A percentile compares a stretch with the other conserved stretches of the same genome.
phyloP scores from a whole-genome alignment of 2,329 filamentous ascomycete genomes.

The Fusarium sterilihyphosum region DNA sequence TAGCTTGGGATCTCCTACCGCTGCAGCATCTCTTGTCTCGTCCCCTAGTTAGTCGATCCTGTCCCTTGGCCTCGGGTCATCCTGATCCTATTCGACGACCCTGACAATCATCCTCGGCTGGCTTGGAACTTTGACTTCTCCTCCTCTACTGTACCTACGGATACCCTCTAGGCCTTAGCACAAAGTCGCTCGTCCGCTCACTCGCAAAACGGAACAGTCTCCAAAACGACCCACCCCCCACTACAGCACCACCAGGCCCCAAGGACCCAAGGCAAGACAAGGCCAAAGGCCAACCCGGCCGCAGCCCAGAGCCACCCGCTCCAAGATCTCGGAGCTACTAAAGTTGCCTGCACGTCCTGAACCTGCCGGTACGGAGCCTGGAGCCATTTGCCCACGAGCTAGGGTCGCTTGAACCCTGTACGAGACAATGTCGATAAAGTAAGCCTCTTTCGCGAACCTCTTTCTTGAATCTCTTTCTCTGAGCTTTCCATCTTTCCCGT shows the following conservation, averaged over 20 bases:
- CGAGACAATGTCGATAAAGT: conserved; percentile 65
- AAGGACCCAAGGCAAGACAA: conserved; percentile 35
- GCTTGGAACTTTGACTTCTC: conserved; percentile 26
- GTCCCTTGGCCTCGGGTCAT: conserved; percentile 31
- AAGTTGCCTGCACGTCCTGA: conserved; percentile 45
- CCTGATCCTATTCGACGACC: conserved; percentile 21
- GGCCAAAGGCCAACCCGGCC: conserved; percentile 38
- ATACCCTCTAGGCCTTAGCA: conserved; percentile 5
- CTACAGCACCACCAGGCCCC: conserved; percentile 36
- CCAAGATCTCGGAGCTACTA: conserved; percentile 47
- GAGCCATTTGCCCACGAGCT: conserved; percentile 46
- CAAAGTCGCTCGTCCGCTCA: conserved; percentile 20
- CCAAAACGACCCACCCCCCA: conserved; percentile 43
- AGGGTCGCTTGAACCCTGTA: conserved; percentile 50
- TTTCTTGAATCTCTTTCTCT: conserved; percentile 35
- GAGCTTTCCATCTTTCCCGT: conserved; percentile 36
- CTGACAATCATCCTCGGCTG: conserved; percentile 23
- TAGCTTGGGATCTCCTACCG: conserved; percentile 4
- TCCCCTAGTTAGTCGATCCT: conserved; percentile 16
- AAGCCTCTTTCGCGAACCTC: conserved; percentile 51
- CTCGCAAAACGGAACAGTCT: conserved; percentile 31
- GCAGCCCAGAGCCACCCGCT: conserved; percentile 42
- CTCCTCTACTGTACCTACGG: not conserved
- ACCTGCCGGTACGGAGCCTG: conserved; percentile 45
- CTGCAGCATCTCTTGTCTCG: conserved; percentile 17